A percentile compares a stretch with the other conserved stretches of the same genome.
Conservation (phyloP, 2,329 filamentous ascomycete genomes). For the Diaporthe sp. region DNA sequence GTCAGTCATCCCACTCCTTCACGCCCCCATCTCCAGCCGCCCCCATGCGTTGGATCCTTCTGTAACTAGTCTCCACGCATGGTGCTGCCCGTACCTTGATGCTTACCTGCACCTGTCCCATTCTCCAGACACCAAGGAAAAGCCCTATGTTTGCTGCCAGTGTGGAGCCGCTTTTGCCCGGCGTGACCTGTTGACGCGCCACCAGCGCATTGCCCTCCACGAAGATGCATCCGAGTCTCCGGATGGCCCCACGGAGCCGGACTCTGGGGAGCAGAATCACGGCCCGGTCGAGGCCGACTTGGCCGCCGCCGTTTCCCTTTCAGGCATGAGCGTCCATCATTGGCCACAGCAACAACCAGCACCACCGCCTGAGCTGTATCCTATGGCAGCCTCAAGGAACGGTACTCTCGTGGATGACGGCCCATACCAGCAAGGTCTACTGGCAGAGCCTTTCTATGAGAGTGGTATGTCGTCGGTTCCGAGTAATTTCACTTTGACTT, state of each 20-base stretch:
- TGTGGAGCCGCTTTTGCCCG: conserved; percentile 57
- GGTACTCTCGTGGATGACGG: background rate
- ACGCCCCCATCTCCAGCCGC: background rate
- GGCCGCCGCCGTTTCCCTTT: conserved; percentile 45
- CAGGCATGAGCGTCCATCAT: conserved; percentile 45
- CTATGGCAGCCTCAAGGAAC: conserved; percentile 4
- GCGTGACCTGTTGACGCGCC: conserved; percentile 56
- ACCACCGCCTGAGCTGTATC: background rate
- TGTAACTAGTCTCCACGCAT: background rate
- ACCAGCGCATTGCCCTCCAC: conserved; percentile 52
- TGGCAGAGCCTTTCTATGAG: conserved; percentile 7
- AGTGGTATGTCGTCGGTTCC: background rate
- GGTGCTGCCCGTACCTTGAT: background rate
- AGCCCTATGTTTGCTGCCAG: conserved; percentile 53
- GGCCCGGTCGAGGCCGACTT: conserved; percentile 43
- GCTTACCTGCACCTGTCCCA: background rate
- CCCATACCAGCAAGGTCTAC: background rate
- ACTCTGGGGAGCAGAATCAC: conserved; percentile 41
- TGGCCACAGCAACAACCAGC: conserved; percentile 35
- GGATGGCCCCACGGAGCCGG: conserved; percentile 31
- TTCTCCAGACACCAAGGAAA: conserved; percentile 57
- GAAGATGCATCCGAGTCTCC: conserved; percentile 38
- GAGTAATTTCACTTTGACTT: no score
- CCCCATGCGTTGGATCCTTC: background rate
- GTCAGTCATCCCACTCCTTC: conserved; percentile 45